phyloP scores from a whole-genome alignment of 2,329 filamentous ascomycete species.

The Sordariomycetes sp. region DNA sequence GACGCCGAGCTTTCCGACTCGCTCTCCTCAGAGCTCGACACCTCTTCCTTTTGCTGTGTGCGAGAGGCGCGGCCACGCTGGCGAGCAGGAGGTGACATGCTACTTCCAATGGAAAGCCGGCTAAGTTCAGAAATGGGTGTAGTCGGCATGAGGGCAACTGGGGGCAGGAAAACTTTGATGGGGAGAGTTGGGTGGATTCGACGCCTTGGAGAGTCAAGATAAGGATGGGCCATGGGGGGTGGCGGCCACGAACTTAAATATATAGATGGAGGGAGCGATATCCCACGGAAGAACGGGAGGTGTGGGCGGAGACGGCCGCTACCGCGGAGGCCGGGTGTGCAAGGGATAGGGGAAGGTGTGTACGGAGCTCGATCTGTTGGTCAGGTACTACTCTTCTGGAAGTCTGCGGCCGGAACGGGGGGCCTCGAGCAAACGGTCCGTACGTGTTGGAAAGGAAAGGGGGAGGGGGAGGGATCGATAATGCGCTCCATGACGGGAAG shows the following conservation, averaged over 20 bases:
- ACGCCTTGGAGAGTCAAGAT: neutral
- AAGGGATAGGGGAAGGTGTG: neutral
- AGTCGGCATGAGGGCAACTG: neutral
- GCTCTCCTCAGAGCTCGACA: conserved; percentile 16
- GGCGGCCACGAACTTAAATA: neutral
- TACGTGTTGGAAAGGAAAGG: neutral
- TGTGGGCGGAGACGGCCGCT: neutral
- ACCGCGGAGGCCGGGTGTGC: neutral
- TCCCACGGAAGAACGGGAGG: neutral
- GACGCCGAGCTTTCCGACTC: conserved; percentile 19
- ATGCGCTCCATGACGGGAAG: neutral
- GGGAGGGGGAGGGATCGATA: neutral
- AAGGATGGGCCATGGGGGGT: neutral
- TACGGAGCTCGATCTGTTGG: neutral
- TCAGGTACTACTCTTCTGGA: neutral
- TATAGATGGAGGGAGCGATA: neutral
- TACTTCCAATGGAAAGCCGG: conserved; percentile 1
- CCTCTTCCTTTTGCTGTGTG: conserved; percentile 1
- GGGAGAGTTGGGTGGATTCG: neutral
- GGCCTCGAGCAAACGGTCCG: neutral
- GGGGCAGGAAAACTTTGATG: neutral
- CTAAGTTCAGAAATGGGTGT: neutral
- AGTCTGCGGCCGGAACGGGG: neutral
- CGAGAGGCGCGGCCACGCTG: neutral
- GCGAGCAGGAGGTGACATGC: conserved; percentile 1